phyloP scores from a whole-genome alignment of 2,329 filamentous ascomycete genomes.

The Botryotinia calthae region DNA sequence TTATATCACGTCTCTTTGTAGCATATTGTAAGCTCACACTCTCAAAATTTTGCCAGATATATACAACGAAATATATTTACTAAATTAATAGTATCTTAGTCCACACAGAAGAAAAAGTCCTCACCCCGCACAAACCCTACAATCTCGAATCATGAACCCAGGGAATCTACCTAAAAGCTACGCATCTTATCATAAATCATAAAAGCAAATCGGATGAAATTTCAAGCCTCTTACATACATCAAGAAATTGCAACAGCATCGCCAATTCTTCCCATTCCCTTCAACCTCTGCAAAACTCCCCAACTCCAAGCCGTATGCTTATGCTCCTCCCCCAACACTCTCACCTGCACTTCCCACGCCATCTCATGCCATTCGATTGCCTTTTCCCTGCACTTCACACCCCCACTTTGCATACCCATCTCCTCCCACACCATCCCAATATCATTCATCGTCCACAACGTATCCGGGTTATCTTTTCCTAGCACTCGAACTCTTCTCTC shows the following conservation, averaged over 20 bases:
- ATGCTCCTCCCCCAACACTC: not conserved
- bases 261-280: not conserved
- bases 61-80: rapidly evolving
- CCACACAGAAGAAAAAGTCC: not conserved
- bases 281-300: not conserved
- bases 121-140: no score
- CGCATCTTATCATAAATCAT: no score
- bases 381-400: not conserved
- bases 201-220: no score
- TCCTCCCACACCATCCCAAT: slow-evolving; percentile 9
- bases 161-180: no score
- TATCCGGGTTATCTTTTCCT: slow-evolving; percentile 10
- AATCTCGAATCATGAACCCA: not conserved
- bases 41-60: rapidly evolving
- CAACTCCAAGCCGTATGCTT: not conserved
- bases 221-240: rapidly evolving
- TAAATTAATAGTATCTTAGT: not conserved
- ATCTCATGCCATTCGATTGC: not conserved
- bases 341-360: not conserved
- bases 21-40: rapidly evolving
- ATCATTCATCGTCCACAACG: slow-evolving; percentile 18
- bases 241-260: not conserved
- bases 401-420: not conserved
- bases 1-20: rapidly evolving
- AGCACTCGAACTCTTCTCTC: not conserved